Evolutionary conservation across 169 alveolate genomes (phyloP), one percentile per base, ranked within the genome.

Genomic region (Plasmodium gaboni): DNA sequence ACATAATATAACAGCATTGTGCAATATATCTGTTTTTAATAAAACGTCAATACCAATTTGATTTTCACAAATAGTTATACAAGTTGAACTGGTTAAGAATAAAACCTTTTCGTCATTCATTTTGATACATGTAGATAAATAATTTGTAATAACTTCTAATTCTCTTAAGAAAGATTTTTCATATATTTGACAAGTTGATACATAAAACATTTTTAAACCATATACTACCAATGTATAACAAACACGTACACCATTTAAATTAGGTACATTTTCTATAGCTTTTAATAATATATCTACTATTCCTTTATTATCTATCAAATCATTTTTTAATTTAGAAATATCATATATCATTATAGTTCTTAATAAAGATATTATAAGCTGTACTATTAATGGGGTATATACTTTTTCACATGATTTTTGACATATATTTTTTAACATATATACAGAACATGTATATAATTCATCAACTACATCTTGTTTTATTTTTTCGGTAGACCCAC

Each of bases 51-150:
- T 86, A 10, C 92, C 92, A 32, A 71, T 61, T 50, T 86, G 92
- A 64, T 86, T 86, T 72, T 86, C 92, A 86, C 92, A 86, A 17
- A 86, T 86, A 65, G 92, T 86, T 70, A 86, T 86, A 67, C 92
- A 86, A 24, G 87, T 86, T 17, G 92, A 86, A 64, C 92, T 86
- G 0, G 92, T 72, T 32, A 86, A 74, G 57, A 86, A 86, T 38
- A 86, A 53, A 8, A 86, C 70, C 24, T 71, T 57, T 59, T 86
- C 92, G 22, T 86, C 92, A 60, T 57, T 72, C 87, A 69, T 69
- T 72, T 86, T 86, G 24, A 86, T 86, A 59, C 92, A 86, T 9
- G 74, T 86, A 50, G 92, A 86, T 70, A 86, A 71, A 86, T 86
- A 86, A 72, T 86, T 86, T 19, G 85, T 86, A 15, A 86, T 86